Evolutionary conservation across 352 stramenopile species (phyloP), one percentile per base, ranked within the genome.

Genomic region (Phytophthora vignae): DNA sequence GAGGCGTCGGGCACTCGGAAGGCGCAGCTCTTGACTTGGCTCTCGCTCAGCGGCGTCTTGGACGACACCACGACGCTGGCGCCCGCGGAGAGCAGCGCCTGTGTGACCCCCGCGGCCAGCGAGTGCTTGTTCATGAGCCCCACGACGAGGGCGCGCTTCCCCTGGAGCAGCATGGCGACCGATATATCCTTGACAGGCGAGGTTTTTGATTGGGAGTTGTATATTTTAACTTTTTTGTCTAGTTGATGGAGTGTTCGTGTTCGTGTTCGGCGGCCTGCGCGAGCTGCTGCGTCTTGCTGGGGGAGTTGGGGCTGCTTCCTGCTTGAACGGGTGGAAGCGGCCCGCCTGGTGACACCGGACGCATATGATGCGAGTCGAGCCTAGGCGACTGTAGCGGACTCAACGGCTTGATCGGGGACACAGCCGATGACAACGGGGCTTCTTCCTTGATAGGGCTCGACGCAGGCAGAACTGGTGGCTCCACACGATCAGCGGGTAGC

Each of bases 101-200:
- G 81, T 6, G 91, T 87, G 64, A 93, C 81, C 33, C 76, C 74
- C 44, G 88, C 89, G 8, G 92, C 93, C 22, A 98, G 78, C 44
- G 92, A 98, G 65, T 96, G 81, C 59, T 96, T 92, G 78, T 98
- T 98, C 56, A 96, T 88, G 17, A 98, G 79, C 25, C 93, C 93
- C 60, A 98, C 90, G 5, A 98, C 83, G 14, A 98, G 74, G 60
- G 85, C 86, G 54, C 82, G 81, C 72, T 93, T 94, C 29, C 87
- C 88, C 17, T 46, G 66, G 22, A 95, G 77, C 67, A 90, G 48
- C 72, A 63, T 74, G 7, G 53, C 22, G 48, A 76, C 72, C 12
- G 1, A 15, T 44, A 44, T 44, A 10, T 42, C 38, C 38, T 19
- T 49, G 14, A 9, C 40, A 49, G 11, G 14, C 17, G 4, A 60